Evolutionary conservation across 2,329 filamentous ascomycete genomes (phyloP), one percentile per base, ranked within the genome.

Genomic region (Trichoderma semiorbis): DNA sequence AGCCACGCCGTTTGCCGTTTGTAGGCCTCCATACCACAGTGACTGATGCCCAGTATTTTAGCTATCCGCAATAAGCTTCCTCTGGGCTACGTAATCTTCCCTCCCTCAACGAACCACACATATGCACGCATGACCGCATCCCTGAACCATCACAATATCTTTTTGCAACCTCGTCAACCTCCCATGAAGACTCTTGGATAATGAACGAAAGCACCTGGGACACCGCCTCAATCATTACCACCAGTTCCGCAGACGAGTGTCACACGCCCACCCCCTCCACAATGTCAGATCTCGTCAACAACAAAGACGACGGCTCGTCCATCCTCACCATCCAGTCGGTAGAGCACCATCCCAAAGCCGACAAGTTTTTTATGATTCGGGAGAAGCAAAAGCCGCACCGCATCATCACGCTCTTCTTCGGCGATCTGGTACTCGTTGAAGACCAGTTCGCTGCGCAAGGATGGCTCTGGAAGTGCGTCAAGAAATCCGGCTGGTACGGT

Each of bases 401-500:
- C n/a, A 32, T 69, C 30, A n/a, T 72, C 11, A 7, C 55, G 3
- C 63, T 72, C 1, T 8, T 2, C 8, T 24, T 62, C 18, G 70
- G 70, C n/a, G 12, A 39, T 1, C 16, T 71, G 6, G 34, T 24
- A 2, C 10, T 71, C 11, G 1, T 39, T 4, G 36, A 62, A 0
- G 14, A 32, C 2, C 36, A 18, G 2, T 2, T 5, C 1, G 0
- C 26, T 0, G 66, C 57, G 11, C 65, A 21, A 1, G 71, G 71
- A 34, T 72, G 71, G 47, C 32, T 34, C 5, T 72, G 71, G 71
- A 5, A 34, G 8, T 72, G 71, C 4, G 16, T 65, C 47, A 69
- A 70, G 57, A 18, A 34, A 5, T 14, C 5, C 0, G 71, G 71
- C 26, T 72, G 65, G 65, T 72, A 58, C 21, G 71, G 71, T n/a